These are phyloP conservation scores for Calonectria fujianensis DNA, from an alignment of 2,329 filamentous ascomycete genomes.

Conservation along the genomic window DNA sequence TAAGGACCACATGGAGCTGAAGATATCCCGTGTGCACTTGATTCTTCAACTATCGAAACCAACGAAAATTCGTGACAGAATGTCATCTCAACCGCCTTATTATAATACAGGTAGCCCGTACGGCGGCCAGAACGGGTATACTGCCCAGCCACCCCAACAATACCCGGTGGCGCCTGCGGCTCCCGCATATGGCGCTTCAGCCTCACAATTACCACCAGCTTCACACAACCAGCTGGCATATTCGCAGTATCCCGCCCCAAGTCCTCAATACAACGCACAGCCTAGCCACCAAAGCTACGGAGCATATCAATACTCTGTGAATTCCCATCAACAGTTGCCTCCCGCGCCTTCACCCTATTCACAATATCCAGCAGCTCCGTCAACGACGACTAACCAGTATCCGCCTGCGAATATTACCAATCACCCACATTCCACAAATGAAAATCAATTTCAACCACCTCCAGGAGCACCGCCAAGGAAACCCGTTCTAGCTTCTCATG, in stretches of 20 bases:
- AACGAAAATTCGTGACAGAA: not conserved
- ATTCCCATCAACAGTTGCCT: not conserved
- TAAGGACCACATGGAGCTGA: not conserved
- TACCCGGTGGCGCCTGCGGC: not conserved
- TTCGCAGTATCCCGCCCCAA: not conserved
- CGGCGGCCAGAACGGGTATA: not conserved
- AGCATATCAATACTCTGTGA: not conserved
- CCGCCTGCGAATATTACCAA: not conserved
- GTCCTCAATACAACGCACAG: not conserved
- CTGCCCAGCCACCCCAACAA: not conserved
- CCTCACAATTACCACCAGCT: not conserved
- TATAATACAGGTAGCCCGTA: slow-evolving; percentile 7
- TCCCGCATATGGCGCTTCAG: not conserved
- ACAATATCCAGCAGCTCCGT: not conserved
- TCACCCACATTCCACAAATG: not conserved
- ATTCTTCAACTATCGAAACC: not conserved
- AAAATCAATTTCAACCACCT: not conserved
- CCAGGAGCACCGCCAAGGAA: not conserved
- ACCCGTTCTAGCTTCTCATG: not conserved
- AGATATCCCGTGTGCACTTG: not conserved
- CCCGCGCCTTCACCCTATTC: not conserved
- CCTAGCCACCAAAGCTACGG: not conserved
- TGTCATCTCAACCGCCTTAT: slow-evolving; percentile 9
- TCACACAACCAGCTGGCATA: not conserved
- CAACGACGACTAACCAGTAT: not conserved